Conservation (phyloP, 345 rosid species). For the Geranium brycei region DNA sequence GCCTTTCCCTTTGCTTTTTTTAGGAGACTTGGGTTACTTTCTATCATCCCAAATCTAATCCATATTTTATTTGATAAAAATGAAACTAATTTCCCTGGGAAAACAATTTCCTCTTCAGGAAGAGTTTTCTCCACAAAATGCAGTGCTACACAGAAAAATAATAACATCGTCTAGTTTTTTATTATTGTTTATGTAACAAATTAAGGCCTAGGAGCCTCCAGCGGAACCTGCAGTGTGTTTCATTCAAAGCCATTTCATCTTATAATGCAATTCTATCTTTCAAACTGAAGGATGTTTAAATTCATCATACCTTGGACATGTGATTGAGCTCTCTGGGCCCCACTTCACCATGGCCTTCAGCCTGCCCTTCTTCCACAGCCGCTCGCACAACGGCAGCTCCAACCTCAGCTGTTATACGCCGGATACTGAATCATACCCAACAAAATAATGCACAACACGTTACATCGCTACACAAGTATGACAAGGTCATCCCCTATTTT, state of each 20-base stretch:
- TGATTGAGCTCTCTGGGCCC: conserved; percentile 57
- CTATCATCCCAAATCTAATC: too few relatives aligned
- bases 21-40: too few relatives aligned
- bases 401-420: conserved; percentile 83
- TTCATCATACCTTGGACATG: conserved; percentile 62
- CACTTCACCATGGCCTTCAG: conserved; percentile 70
- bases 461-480: too few relatives aligned
- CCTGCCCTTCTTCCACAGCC: conserved; percentile 67
- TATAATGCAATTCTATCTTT: not conserved
- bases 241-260: not conserved
- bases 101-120: not conserved
- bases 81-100: not conserved
- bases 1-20: too few relatives aligned
- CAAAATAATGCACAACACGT: not conserved
- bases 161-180: too few relatives aligned
- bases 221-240: not conserved
- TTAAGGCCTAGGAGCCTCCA: not conserved
- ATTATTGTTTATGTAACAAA: not conserved
- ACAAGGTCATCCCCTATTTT: too few relatives aligned
- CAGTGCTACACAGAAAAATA: not conserved
- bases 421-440: conserved; percentile 46
- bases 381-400: conserved; percentile 87
- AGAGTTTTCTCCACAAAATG: not conserved
- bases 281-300: not conserved
- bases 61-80: too few relatives aligned